Conservation (phyloP, 1,139 yeast species). For the Nakaseomyces glabratus region DNA sequence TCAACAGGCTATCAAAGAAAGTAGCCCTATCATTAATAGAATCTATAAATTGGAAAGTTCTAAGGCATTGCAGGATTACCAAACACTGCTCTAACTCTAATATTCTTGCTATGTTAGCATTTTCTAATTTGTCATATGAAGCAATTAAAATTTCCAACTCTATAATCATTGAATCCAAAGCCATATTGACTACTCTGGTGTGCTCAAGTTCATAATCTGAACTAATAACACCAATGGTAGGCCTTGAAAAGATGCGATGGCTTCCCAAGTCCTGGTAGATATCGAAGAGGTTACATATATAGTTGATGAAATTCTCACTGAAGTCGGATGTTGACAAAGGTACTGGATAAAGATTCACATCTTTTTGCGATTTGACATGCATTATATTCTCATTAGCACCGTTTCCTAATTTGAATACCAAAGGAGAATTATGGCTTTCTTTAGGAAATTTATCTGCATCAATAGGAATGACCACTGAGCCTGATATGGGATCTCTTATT, state of each 20-base stretch:
- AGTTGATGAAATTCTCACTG: constrained; percentile 32
- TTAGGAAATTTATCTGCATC: constrained; percentile 19
- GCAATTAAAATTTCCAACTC: constrained; percentile 33
- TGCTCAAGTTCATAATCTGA: constrained; percentile 30
- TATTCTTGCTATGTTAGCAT: constrained; percentile 22
- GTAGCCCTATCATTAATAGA: constrained; percentile 33
- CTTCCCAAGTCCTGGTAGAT: constrained; percentile 34
- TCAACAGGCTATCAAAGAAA: constrained; percentile 31
- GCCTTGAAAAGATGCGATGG: constrained; percentile 32
- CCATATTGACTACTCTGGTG: constrained; percentile 29
- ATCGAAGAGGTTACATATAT: constrained; percentile 34
- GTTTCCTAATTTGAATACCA: constrained; percentile 38
- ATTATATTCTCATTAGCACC: constrained; percentile 35
- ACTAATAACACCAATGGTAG: constrained; percentile 34
- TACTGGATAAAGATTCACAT: constrained; percentile 34
- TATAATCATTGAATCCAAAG: constrained; percentile 30
- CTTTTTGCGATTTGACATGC: constrained; percentile 33
- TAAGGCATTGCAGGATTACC: constrained; percentile 48
- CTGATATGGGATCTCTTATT: constrained; percentile 33
- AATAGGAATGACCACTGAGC: constrained; percentile 33
- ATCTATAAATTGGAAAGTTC: constrained; percentile 43
- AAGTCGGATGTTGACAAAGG: constrained; percentile 33
- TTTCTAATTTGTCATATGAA: constrained; percentile 6
- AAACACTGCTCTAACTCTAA: constrained; percentile 41
- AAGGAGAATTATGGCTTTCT: constrained; percentile 27